Percentiles rank a stretch among this genome's conserved stretches.
phyloP scores from a whole-genome alignment of 2,329 filamentous ascomycete genomes.

The Penicillium sp. region DNA sequence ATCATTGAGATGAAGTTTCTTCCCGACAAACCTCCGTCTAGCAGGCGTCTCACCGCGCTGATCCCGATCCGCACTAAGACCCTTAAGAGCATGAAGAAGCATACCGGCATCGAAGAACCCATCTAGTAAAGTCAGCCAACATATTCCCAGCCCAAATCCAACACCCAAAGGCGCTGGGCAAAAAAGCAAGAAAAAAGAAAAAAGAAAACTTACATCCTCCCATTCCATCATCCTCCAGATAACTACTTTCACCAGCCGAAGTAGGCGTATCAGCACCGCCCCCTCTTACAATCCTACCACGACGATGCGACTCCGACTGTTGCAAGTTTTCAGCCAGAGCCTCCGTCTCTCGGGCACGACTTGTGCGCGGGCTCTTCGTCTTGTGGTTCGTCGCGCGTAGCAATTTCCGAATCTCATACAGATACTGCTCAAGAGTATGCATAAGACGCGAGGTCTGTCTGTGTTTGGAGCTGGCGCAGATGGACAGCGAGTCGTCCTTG shows the following conservation, averaged over 20 bases:
- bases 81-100: conserved; percentile 83
- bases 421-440: conserved; percentile 83
- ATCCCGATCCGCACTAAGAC: conserved; percentile 41
- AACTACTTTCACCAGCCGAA: conserved; percentile 68
- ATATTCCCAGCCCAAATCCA: not conserved
- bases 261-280: conserved; percentile 61
- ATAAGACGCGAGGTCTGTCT: conserved; percentile 88
- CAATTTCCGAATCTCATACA: conserved; percentile 84
- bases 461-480: conserved; percentile 92
- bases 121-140: conserved; percentile 55
- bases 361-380: conserved; percentile 53
- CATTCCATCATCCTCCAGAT: conserved; percentile 79
- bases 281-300: conserved; percentile 67
- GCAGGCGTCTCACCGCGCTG: conserved; percentile 37
- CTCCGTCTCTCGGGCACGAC: conserved; percentile 62
- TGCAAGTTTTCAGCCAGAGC: conserved; percentile 41
- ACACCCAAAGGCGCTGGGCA: not conserved
- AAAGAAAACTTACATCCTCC: conserved; percentile 78
- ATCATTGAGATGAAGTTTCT: conserved; percentile 50
- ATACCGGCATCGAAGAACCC: conserved; percentile 98
- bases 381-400: conserved; percentile 67
- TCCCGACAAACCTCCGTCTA: conserved; percentile 46
- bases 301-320: conserved; percentile 54
- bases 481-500: conserved; percentile 86
- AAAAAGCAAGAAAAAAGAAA: conserved; percentile 5